Base-by-base conservation (phyloP, 257 asterid genomes). In the Asclepias syriaca region DNA sequence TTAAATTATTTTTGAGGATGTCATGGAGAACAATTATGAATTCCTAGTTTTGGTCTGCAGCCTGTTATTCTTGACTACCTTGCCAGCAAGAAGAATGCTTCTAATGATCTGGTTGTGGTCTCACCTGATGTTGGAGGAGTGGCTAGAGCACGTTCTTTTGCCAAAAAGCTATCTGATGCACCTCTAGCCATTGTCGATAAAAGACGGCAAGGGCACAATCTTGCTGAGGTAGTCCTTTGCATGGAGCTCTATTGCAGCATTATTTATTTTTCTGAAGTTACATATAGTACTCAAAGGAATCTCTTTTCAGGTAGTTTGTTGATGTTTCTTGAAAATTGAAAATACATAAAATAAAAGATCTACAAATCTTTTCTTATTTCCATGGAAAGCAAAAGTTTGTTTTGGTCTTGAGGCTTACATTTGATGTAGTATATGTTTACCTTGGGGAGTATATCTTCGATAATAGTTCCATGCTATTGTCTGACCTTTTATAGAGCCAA, bases 101-200 rank as follows among this genome's bases (percentile, higher is more conserved):
- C 96, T 14, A 79, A 77, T 78, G 97, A 92, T 80, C 82, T 92
- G 82, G 97, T 92, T 18, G 97, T 92, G 81, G 97, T 92, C 76
- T 92, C 97, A 65, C 97, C 97, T 54, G 97, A 92, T 81, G 97
- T 92, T 79, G 97, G 97, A 70, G 97, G 97, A 45, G 97, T 92
- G 75, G 97, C 97, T 72, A 84, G 97, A 82, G 97, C 97, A 66
- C 87, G 97, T 65, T 89, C 97, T 78, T 92, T 92, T 76, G 97
- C 97, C 5, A 92, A 92, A 81, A 92, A 92, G 83, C 80, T 92
- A 79, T 92, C 97, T 76, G 97, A 92, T 79, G 97, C 97, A 69
- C 97, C 96, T 74, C 81, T 92, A 81, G 97, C 97, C 81, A 92
- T 92, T 78, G 97, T 92, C 77, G 97, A 92, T 80, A 92, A 92